Percentiles rank a stretch among this genome's conserved stretches.
Evolutionary conservation across 2,329 filamentous ascomycete genomes (phyloP).

Genomic region (Coniochaeta prunicola): DNA sequence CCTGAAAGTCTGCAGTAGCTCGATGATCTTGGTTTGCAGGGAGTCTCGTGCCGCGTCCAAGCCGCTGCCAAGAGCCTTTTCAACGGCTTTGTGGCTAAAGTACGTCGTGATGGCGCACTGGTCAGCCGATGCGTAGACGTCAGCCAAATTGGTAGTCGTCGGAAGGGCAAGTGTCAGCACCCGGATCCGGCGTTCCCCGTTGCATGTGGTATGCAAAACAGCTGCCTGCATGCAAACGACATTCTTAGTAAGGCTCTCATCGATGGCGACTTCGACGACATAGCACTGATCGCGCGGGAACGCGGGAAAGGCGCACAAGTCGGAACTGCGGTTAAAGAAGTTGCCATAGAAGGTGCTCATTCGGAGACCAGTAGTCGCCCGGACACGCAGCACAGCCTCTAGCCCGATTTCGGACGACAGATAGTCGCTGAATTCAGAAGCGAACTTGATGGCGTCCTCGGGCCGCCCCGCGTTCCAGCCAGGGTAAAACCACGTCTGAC

Average conservation of each 20-base stretch:
- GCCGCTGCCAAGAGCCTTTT: conserved; percentile 76
- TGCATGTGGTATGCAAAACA: conserved; percentile 94
- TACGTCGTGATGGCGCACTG: conserved; percentile 89
- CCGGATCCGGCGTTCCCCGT: conserved; percentile 89
- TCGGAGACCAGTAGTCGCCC: conserved; percentile 86
- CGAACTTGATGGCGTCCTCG: conserved; percentile 97
- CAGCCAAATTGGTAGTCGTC: conserved; percentile 82
- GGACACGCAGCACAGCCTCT: conserved; percentile 90
- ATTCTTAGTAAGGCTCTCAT: conserved; percentile 86
- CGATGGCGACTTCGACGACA: conserved; percentile 96
- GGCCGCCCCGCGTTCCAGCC: conserved; percentile 92
- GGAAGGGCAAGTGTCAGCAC: conserved; percentile 91
- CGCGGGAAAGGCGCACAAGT: conserved; percentile 94
- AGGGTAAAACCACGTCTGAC: conserved; percentile 97
- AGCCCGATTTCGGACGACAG: conserved; percentile 94
- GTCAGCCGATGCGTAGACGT: conserved; percentile 91
- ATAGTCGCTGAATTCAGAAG: conserved; percentile 92
- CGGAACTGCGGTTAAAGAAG: conserved; percentile 97
- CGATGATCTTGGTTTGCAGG: conserved; percentile 82
- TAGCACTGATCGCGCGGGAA: conserved; percentile 97
- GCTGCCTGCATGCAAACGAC: conserved; percentile 90
- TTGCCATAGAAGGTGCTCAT: conserved; percentile 99
- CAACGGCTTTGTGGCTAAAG: conserved; percentile 96
- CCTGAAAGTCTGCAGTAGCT: conserved; percentile 90
- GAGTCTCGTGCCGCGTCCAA: conserved; percentile 87